Conservation (phyloP, 1,284 basidiomycete genomes). For the Cryptococcus neoformans region DNA sequence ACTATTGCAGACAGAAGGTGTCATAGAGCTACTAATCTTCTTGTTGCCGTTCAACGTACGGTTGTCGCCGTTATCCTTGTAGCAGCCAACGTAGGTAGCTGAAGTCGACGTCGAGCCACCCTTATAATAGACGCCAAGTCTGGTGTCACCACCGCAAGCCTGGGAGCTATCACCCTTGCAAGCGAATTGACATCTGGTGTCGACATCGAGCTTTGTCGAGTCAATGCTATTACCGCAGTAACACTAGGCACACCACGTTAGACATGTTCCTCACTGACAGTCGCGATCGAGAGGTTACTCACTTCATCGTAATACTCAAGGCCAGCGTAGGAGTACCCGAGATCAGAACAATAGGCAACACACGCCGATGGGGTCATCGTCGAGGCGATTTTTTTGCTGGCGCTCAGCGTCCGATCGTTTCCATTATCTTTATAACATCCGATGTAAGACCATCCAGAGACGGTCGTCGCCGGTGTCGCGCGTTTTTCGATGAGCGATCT, state of each 20-base stretch:
- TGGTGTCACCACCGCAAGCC: slow-evolving; percentile 17
- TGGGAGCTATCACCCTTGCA: slow-evolving; percentile 16
- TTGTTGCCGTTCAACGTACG: slow-evolving; percentile 17
- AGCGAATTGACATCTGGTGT: slow-evolving; percentile 10
- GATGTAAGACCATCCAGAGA: slow-evolving; percentile 14
- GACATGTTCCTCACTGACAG: not conserved
- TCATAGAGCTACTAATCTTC: slow-evolving; percentile 8
- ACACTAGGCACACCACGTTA: slow-evolving; percentile 13
- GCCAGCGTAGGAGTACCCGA: slow-evolving; percentile 23
- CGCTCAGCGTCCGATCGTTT: slow-evolving; percentile 16
- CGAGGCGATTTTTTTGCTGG: slow-evolving; percentile 6
- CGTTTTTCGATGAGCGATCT: slow-evolving; percentile 5
- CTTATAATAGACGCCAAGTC: slow-evolving; percentile 26
- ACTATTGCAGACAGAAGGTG: slow-evolving; percentile 13
- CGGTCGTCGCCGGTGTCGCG: not conserved
- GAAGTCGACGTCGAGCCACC: slow-evolving; percentile 2
- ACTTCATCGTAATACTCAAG: slow-evolving; percentile 21
- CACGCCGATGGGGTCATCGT: slow-evolving; percentile 19
- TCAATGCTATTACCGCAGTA: slow-evolving; percentile 17
- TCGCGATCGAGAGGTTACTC: not conserved
- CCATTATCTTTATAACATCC: slow-evolving; percentile 14
- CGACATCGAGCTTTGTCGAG: slow-evolving; percentile 1
- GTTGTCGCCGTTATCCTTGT: not conserved
- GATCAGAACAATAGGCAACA: slow-evolving; percentile 12
- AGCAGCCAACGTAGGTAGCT: not conserved